phyloP scores from a whole-genome alignment of 345 rosid species.

The Triadica sebifera region DNA sequence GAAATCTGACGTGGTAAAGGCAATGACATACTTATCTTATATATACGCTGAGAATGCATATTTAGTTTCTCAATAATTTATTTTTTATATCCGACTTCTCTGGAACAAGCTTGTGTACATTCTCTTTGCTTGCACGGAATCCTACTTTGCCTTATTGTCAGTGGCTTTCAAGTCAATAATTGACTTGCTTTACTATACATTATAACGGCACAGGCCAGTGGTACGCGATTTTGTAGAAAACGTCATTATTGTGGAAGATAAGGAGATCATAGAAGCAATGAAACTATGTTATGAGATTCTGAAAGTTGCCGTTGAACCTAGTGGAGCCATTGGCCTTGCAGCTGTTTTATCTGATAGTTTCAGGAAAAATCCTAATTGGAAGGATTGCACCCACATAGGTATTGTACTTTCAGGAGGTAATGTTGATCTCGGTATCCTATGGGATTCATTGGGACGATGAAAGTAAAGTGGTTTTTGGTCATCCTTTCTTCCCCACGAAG shows the following conservation, averaged over 20 bases:
- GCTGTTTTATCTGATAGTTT: slow-evolving; percentile 70
- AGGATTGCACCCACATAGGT: slow-evolving; percentile 56
- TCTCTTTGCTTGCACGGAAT: not conserved
- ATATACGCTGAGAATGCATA: not conserved
- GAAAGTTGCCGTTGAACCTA: slow-evolving; percentile 83
- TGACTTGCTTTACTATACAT: not conserved
- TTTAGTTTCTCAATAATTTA: no score
- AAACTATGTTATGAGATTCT: slow-evolving; percentile 78
- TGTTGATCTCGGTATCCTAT: slow-evolving; percentile 59
- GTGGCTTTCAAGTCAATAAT: not conserved
- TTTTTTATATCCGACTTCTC: not conserved
- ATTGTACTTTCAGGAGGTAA: slow-evolving; percentile 80
- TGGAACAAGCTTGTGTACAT: not conserved
- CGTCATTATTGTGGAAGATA: slow-evolving; percentile 62
- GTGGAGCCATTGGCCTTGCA: slow-evolving; percentile 94
- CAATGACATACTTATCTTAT: slow-evolving; percentile 4
- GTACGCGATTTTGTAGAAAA: slow-evolving; percentile 79
- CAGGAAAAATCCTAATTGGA: slow-evolving; percentile 50
- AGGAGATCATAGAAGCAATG: slow-evolving; percentile 75
- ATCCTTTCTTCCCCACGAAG: not conserved
- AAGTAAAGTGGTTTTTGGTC: not conserved
- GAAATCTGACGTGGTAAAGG: slow-evolving; percentile 75
- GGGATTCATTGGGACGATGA: slow-evolving; percentile 54
- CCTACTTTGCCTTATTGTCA: not conserved
- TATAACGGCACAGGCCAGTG: slow-evolving; percentile 54